Conservation (phyloP, 1,139 yeast genomes). For the Trichomonascaceae sp. region DNA sequence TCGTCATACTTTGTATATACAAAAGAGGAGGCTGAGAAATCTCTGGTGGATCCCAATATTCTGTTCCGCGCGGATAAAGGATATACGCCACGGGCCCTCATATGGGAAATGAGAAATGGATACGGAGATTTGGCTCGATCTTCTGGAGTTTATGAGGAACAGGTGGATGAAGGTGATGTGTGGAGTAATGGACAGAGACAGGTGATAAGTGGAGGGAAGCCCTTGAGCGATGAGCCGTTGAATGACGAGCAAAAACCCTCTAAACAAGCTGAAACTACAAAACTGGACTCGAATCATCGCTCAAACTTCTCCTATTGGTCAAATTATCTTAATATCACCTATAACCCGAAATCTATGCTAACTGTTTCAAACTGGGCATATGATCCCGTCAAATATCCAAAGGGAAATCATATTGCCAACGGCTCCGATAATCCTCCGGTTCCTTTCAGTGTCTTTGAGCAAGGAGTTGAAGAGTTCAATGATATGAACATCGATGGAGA, state of each 20-base stretch:
- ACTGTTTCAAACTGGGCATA: slow-evolving; percentile 53
- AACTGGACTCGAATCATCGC: neutral
- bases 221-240: neutral
- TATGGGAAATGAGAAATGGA: slow-evolving; percentile 61
- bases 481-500: slow-evolving; percentile 36
- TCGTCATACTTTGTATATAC: slow-evolving; percentile 58
- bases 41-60: slow-evolving; percentile 42
- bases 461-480: slow-evolving; percentile 47
- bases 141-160: slow-evolving; percentile 22
- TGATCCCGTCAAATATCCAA: slow-evolving; percentile 36
- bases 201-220: slow-evolving; percentile 17
- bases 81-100: slow-evolving; percentile 68
- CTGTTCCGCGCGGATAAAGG: slow-evolving; percentile 47
- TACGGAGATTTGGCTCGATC: slow-evolving; percentile 29
- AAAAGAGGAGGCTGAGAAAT: slow-evolving; percentile 30
- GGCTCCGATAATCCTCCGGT: slow-evolving; percentile 7
- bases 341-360: slow-evolving; percentile 55
- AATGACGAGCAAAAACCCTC: neutral
- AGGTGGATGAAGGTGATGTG: slow-evolving; percentile 17
- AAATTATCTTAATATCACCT: slow-evolving; percentile 66
- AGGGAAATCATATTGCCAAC: slow-evolving; percentile 37
- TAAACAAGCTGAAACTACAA: neutral
- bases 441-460: slow-evolving; percentile 38
- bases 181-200: slow-evolving; percentile 14
- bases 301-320: slow-evolving; percentile 53